phyloP scores from a whole-genome alignment of 768 basidiomycete genomes.

The Peribolospora kevripleyi region DNA sequence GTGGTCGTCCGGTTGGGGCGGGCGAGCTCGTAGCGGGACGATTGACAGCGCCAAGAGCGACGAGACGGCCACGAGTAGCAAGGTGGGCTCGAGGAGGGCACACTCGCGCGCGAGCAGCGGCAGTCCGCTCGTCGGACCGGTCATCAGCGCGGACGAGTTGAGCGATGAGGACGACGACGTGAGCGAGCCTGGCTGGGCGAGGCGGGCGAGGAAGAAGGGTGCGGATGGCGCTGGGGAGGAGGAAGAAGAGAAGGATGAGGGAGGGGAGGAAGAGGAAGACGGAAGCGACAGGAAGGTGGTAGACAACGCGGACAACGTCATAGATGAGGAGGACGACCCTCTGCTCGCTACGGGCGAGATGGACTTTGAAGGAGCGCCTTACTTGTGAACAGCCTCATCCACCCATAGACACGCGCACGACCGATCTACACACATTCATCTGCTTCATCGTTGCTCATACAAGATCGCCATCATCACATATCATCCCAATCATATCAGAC shows the following conservation, averaged over 20 bases:
- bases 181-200: not conserved
- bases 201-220: conserved; percentile 1
- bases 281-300: conserved; percentile 26
- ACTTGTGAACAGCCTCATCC: conserved; percentile 5
- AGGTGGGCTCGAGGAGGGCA: conserved; percentile 4
- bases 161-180: conserved; percentile 5
- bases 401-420: too few species aligned
- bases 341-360: conserved; percentile 57
- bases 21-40: not conserved
- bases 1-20: too few species aligned
- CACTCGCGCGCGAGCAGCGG: not conserved
- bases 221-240: conserved; percentile 17
- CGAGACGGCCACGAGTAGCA: conserved; percentile 6
- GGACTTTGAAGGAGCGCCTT: conserved; percentile 26
- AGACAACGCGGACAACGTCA: conserved; percentile 28
- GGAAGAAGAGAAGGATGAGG: conserved; percentile 23
- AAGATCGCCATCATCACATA: too few species aligned
- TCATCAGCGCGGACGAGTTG: conserved; percentile 1
- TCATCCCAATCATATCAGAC: too few species aligned
- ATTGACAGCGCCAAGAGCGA: not conserved
- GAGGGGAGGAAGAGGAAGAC: conserved; percentile 17
- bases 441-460: too few species aligned
- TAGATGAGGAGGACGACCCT: conserved; percentile 53
- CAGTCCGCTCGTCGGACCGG: not conserved
- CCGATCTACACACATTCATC: too few species aligned